These are phyloP conservation scores for Fraxinus angustifolia DNA, from an alignment of 305 asterid genomes.

Conservation along the genomic window DNA sequence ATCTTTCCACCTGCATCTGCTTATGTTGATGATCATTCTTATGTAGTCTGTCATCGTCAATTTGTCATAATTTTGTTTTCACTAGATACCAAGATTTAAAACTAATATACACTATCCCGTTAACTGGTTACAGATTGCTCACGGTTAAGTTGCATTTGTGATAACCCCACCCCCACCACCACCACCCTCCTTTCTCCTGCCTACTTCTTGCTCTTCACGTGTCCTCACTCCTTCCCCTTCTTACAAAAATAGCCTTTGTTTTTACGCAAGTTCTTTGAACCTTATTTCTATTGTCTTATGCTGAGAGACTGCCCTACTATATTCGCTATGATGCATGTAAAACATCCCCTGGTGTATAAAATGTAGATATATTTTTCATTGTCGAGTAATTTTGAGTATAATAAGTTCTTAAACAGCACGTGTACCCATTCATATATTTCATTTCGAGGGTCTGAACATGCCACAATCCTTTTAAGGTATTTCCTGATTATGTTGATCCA, in stretches of 20 bases:
- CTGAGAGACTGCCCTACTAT: background rate
- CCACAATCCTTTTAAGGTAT: background rate
- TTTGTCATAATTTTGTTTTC: background rate
- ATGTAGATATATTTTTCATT: background rate
- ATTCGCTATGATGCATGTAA: background rate
- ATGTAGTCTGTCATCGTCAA: background rate
- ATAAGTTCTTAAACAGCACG: background rate
- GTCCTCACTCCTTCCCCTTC: background rate
- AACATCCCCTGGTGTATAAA: background rate
- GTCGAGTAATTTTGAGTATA: background rate
- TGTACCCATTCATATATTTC: background rate
- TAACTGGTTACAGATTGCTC: background rate
- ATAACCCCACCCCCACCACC: background rate
- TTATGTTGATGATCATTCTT: constrained; percentile 1
- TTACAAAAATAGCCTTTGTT: background rate
- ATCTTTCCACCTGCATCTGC: background rate
- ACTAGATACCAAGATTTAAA: background rate
- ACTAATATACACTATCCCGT: background rate
- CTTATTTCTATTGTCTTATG: background rate
- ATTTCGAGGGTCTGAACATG: background rate
- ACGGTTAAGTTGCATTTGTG: background rate
- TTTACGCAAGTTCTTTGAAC: background rate
- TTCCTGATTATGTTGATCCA: background rate
- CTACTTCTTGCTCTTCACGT: background rate
- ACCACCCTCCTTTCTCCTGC: background rate